Percentiles rank a stretch among this genome's conserved stretches.
phyloP scores from a whole-genome alignment of 2,329 filamentous ascomycete species.

The Alternaria hordeiaustralica region DNA sequence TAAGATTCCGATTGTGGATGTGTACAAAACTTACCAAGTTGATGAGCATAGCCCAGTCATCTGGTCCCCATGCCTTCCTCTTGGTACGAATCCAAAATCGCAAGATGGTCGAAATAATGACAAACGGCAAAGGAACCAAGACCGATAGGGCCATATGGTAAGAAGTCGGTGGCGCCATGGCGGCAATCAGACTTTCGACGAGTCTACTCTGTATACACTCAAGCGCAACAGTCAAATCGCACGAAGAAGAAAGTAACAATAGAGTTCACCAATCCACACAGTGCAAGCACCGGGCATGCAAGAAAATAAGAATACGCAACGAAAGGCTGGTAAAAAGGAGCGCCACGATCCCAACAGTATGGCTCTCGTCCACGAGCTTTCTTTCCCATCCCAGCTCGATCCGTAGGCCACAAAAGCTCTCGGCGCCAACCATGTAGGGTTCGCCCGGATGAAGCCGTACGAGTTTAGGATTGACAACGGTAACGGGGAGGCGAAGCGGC shows the following conservation, averaged over 20 bases:
- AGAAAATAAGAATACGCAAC: not conserved
- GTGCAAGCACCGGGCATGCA: not conserved
- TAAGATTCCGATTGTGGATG: not conserved
- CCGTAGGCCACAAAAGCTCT: not conserved
- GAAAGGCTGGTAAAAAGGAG: not conserved
- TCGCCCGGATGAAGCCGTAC: not conserved
- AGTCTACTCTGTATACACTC: not conserved
- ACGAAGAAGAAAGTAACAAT: not conserved
- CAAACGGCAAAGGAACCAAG: slow-evolving; percentile 3
- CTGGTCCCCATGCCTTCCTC: slow-evolving; percentile 9
- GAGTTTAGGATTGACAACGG: not conserved
- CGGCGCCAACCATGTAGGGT: not conserved
- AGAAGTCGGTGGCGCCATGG: slow-evolving; percentile 11
- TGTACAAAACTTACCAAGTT: not conserved
- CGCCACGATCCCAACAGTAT: not conserved
- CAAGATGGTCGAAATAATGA: slow-evolving; percentile 5
- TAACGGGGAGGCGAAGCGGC: not conserved
- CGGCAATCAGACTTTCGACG: not conserved
- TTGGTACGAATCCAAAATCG: slow-evolving; percentile 10
- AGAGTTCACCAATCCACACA: not conserved
- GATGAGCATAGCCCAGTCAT: slow-evolving; percentile 14
- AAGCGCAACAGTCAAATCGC: not conserved
- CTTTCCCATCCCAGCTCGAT: not conserved
- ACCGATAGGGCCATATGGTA: slow-evolving; percentile 8
- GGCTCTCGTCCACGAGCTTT: not conserved